Evolutionary conservation across 768 basidiomycete species (phyloP).

Genomic region (Rhodotorula sphaerocarpa): DNA sequence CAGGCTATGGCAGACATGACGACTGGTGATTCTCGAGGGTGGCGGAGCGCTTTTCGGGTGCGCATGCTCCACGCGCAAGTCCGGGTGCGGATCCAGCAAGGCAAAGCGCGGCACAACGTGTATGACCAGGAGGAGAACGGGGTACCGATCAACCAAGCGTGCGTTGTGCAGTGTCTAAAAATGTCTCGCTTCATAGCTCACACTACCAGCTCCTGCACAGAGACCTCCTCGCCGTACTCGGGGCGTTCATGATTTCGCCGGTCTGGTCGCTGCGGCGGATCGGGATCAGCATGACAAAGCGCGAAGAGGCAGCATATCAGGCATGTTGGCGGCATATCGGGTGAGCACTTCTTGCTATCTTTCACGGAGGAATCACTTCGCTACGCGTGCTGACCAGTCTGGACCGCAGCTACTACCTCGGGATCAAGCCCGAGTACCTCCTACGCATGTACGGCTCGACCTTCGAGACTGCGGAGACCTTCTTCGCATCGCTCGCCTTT

Average conservation of each 20-base stretch:
- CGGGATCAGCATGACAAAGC: constrained; percentile 32
- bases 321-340: constrained; percentile 42
- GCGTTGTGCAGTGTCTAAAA: constrained; percentile 22
- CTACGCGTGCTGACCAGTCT: not conserved
- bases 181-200: too few relatives aligned
- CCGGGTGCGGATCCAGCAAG: constrained; percentile 32
- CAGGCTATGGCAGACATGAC: constrained; percentile 41
- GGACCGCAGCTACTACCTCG: constrained; percentile 43
- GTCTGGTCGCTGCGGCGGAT: constrained; percentile 41
- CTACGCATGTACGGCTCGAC: constrained; percentile 29
- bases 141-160: constrained; percentile 43
- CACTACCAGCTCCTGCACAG: too few relatives aligned
- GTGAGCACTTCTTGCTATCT: constrained; percentile 20
- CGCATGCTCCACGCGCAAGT: constrained; percentile 42
- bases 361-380: too few relatives aligned
- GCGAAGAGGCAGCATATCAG: constrained; percentile 40
- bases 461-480: constrained; percentile 25
- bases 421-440: constrained; percentile 38
- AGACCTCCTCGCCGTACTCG: constrained; percentile 41
- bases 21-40: constrained; percentile 38
- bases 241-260: constrained; percentile 42
- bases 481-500: constrained; percentile 41
- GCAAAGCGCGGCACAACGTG: constrained; percentile 36
- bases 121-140: constrained; percentile 40
- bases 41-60: constrained; percentile 41